These are phyloP conservation scores for Gossypium gossypioides DNA, from an alignment of 441 rosid genomes.

Conservation along the genomic window DNA sequence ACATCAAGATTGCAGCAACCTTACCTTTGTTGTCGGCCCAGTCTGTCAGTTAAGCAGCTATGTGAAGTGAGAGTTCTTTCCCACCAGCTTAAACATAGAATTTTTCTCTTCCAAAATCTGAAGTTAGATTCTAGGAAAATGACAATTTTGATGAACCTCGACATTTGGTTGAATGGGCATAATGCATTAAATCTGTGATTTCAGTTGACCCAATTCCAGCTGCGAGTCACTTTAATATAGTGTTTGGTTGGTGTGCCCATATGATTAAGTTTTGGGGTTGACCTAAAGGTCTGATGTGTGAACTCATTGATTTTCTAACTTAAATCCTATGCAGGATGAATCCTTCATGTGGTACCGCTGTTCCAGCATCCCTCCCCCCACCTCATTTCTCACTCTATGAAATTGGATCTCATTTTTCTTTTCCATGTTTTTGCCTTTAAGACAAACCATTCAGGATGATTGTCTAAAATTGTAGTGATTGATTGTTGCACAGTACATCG, in stretches of 20 bases:
- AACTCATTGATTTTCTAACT: background rate
- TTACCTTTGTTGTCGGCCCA: slow-evolving; percentile 42
- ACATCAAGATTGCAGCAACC: slow-evolving; percentile 39
- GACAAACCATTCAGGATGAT: background rate
- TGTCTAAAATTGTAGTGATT: slow-evolving; percentile 8
- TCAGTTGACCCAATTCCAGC: background rate
- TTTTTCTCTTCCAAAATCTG: background rate
- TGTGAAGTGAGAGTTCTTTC: slow-evolving; percentile 39
- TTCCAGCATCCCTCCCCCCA: background rate
- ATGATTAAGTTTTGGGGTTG: background rate
- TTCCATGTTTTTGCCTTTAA: background rate
- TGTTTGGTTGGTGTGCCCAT: background rate
- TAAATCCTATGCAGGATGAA: background rate
- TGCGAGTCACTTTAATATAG: background rate
- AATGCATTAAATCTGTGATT: background rate
- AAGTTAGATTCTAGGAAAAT: background rate
- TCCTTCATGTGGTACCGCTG: background rate
- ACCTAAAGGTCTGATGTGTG: slow-evolving; percentile 3
- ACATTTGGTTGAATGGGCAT: slow-evolving; percentile 1
- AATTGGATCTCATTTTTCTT: background rate
- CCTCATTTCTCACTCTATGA: background rate
- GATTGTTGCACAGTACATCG: slow-evolving; percentile 35
- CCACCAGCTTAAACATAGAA: slow-evolving; percentile 2
- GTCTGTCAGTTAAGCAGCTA: slow-evolving; percentile 43
- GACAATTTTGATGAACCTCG: background rate